Base-by-base conservation (phyloP, 768 basidiomycete genomes). In the Terana coerulea region DNA sequence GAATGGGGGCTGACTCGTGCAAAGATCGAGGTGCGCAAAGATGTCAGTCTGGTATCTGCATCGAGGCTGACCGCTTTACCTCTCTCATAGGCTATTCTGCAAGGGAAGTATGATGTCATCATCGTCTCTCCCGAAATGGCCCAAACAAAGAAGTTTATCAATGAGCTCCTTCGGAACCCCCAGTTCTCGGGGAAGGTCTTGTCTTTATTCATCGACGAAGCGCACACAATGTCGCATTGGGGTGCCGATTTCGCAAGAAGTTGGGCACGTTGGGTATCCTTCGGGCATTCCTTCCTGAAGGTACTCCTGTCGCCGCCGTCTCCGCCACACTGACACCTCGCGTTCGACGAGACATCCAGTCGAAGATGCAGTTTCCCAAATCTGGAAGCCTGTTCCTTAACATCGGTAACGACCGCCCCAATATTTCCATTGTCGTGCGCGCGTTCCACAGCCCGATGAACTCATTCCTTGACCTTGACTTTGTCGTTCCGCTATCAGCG, bases 191-290 rank as follows among this genome's bases (percentile, higher is more conserved):
- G n/a, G 1, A 47, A 54, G 0, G 39, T 65, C 3, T 37, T 67
- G 9, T 61, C 61, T 1, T 35, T 69, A 7, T 37, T 67, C 12
- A 34, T 69, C 22, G 66, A 69, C 33, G 64, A 69, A 31, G 65
- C 61, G 0, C 67, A 67, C 40, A 61, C 59, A 39, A 54, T 69
- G n/a, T 64, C 61, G 0, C 65, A 67, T 31, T 69, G 67, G 67
- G 64, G 67, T 14, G 58, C 57, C 3, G 44, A 53, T n/a, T 67
- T 67, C 59, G 60, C 34, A 64, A 65, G 43, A 58, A 59, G 37
- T 67, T 64, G 30, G 58, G 47, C 0, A 35, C 50, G 3, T 42
- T 68, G 4, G 65, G 62, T 0, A 53, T 57, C 5, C 34, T 65
- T 2, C 57, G 62, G 0, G 61, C 60, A 11, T 61, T 65, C 40